Conservation (phyloP, 2,329 filamentous ascomycete genomes). For the Monosporascus sp. region DNA sequence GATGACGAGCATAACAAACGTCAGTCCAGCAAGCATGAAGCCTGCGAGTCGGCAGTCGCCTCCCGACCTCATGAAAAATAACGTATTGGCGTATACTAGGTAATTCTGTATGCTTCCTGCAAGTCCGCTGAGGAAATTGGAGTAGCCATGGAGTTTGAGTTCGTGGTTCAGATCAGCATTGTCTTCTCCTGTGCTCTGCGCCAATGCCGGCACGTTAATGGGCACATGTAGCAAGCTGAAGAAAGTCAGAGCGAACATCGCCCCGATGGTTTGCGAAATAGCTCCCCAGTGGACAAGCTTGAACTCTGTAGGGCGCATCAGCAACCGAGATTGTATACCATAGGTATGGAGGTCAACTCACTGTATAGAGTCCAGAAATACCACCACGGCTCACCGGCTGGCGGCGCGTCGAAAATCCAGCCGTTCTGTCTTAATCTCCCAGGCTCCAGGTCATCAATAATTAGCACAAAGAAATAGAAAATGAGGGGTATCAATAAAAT, state of each 20-base stretch:
- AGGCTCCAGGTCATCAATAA: conserved; percentile 62
- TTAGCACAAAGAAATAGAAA: conserved; percentile 74
- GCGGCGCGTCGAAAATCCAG: conserved; percentile 89
- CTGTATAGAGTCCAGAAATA: conserved; percentile 95
- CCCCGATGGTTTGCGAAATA: conserved; percentile 76
- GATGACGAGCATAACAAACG: conserved; percentile 74
- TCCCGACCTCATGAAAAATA: conserved; percentile 93
- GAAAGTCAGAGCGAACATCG: conserved; percentile 95
- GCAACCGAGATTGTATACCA: conserved; percentile 8
- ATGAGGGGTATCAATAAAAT: conserved; percentile 73
- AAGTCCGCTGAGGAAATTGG: conserved; percentile 83
- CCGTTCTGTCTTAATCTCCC: conserved; percentile 64
- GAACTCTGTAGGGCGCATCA: conserved; percentile 55
- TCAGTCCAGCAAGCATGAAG: conserved; percentile 74
- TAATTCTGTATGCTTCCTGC: conserved; percentile 93
- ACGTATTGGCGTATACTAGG: conserved; percentile 92
- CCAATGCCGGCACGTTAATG: conserved; percentile 93
- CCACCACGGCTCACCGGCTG: conserved; percentile 86
- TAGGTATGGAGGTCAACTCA: conserved; percentile 39
- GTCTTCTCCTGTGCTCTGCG: conserved; percentile 85
- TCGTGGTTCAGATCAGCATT: conserved; percentile 88
- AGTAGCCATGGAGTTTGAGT: conserved; percentile 85
- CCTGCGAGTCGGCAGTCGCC: conserved; percentile 84
- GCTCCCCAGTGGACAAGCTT: conserved; percentile 77
- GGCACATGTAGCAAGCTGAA: conserved; percentile 96